Evolutionary conservation across 371 early-diverging fungal species (phyloP).

Genomic region (Mortierella sp.): DNA sequence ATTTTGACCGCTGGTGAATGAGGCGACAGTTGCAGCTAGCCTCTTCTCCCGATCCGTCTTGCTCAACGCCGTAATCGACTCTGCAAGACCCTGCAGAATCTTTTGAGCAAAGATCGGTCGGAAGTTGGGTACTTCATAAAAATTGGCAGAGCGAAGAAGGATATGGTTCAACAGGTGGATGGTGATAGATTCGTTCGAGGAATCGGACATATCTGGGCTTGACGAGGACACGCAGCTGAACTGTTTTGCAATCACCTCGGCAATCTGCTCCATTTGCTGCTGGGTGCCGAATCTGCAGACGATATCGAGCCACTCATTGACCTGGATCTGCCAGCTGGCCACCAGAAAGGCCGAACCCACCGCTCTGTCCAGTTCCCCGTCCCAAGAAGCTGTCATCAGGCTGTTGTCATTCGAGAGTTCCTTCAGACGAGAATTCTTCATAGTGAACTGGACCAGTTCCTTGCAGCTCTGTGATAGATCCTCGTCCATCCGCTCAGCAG

Average conservation of each 20-base stretch:
- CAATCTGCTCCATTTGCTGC: conserved; percentile 26
- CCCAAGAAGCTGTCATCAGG: conserved; percentile 50
- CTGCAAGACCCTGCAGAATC: conserved; percentile 23
- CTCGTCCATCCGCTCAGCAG: conserved; percentile 17
- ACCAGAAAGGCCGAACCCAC: conserved; percentile 50
- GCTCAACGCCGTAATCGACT: conserved; percentile 44
- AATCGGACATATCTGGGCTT: neutral
- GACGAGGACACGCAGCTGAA: conserved; percentile 13
- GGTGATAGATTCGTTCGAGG: conserved; percentile 21
- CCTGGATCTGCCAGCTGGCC: conserved; percentile 66
- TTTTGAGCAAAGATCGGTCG: conserved; percentile 50
- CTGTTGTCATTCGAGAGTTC: conserved; percentile 13
- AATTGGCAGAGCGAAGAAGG: conserved; percentile 64
- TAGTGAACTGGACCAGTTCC: conserved; percentile 32
- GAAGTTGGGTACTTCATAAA: conserved; percentile 66
- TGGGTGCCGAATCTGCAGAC: conserved; percentile 43
- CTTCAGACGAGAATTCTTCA: conserved; percentile 33
- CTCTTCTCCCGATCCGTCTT: conserved; percentile 6
- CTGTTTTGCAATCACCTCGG: conserved; percentile 43
- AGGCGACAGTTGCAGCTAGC: conserved; percentile 2
- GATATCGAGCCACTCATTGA: conserved; percentile 69
- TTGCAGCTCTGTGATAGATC: conserved; percentile 8
- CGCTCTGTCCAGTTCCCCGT: conserved; percentile 56
- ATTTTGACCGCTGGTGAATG: conserved; percentile 6
- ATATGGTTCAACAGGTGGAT: conserved; percentile 52